Base-by-base conservation (phyloP, 495 filamentous ascomycete genomes). In the Trichoderma erinaceum region DNA sequence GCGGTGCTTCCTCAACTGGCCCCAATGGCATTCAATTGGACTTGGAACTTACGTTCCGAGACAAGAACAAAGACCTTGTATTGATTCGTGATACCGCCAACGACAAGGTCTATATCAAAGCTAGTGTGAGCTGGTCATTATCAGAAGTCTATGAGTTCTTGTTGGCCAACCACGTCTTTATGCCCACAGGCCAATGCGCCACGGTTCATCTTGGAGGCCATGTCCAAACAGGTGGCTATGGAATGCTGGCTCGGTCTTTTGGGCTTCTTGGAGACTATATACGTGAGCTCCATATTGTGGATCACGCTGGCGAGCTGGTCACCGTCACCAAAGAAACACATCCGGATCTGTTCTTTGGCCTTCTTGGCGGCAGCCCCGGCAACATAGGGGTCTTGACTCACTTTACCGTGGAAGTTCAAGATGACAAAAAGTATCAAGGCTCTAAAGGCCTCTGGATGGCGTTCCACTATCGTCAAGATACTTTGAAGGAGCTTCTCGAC, bases 191-290 rank as follows among this genome's bases (percentile, higher is more conserved):
- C 64, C 78, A 82, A 65, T 82, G 79, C 64, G 73, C 69, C 16
- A 68, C 77, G 65, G 79, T 82, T 18, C 74, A 75, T 68, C 69
- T 82, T 15, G 79, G 79, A 13, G 79, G 79, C 41, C 79, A 82
- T 66, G 75, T 73, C 25, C 78, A 81, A 46, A 78, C 78, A 5
- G 79, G 79, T 35, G 75, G 79, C 35, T 81, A 78, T 63, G 78
- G 79, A 7, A 75, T 78, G 66, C 64, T 81, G 21, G 75, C 65
- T 21, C 78, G 79, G 48, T 77, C 73, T 58, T 81, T 82, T 69
- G 79, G 79, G 3, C 69, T 81, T 4, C 67, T 82, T 0, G 79
- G 79, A 66, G 79, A 82, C 68, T 76, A 82, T 61, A 71, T 82
- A 23, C 38, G 70, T 18, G 72, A 71, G 10, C 71, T 82, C 44